Evolutionary conservation across 371 early-diverging fungal species (phyloP).

Genomic region (Gilbertella persicaria): DNA sequence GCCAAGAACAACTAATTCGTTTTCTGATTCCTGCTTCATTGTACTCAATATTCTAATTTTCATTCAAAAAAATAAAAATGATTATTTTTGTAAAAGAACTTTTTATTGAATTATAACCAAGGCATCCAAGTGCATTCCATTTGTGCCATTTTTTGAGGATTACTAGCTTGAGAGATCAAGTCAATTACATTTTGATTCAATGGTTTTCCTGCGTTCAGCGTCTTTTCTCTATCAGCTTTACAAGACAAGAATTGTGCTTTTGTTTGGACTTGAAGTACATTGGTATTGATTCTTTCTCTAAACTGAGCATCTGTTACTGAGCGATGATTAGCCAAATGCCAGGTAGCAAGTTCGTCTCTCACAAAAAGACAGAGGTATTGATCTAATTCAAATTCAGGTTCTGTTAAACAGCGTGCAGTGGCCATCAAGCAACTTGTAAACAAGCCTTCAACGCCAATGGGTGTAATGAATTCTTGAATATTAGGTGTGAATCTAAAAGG

Average conservation of each 20-base stretch:
- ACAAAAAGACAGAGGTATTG: slow-evolving; percentile 86
- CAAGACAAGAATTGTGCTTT: slow-evolving; percentile 76
- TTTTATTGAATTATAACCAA: slow-evolving; percentile 60
- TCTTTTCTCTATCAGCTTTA: slow-evolving; percentile 76
- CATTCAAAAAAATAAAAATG: not conserved
- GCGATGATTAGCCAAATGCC: slow-evolving; percentile 66
- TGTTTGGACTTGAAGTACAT: slow-evolving; percentile 71
- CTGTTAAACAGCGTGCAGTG: slow-evolving; percentile 75
- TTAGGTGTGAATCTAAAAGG: slow-evolving; percentile 98
- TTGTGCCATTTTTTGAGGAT: slow-evolving; percentile 89
- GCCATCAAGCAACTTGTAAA: slow-evolving; percentile 83
- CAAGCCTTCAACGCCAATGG: slow-evolving; percentile 90
- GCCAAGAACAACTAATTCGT: too few species aligned
- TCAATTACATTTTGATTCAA: slow-evolving; percentile 83
- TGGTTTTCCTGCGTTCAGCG: slow-evolving; percentile 43
- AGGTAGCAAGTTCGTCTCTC: slow-evolving; percentile 87
- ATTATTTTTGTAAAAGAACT: not conserved
- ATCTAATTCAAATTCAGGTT: slow-evolving; percentile 81
- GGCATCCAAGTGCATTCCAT: slow-evolving; percentile 91
- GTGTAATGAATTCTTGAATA: slow-evolving; percentile 91
- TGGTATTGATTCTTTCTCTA: slow-evolving; percentile 64
- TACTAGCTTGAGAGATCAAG: slow-evolving; percentile 86
- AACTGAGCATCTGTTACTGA: slow-evolving; percentile 63
- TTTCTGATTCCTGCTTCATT: too few species aligned
- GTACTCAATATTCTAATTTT: too few species aligned